Conservation (phyloP, 2,329 filamentous ascomycete genomes). For the Botrytis aclada region DNA sequence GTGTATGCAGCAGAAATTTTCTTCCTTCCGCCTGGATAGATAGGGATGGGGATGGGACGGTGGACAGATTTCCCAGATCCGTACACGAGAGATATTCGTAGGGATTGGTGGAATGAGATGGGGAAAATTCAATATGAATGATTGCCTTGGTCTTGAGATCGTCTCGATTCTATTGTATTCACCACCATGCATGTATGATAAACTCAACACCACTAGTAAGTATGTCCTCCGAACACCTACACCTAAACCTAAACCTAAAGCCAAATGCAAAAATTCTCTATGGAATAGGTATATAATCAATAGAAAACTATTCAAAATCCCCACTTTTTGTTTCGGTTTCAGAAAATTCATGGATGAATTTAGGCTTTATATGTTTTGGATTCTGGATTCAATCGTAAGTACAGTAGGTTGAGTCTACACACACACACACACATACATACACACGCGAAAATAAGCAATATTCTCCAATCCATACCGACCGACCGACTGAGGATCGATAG, state of each 20-base stretch:
- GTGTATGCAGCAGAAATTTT: conserved; percentile 14
- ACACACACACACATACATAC: background rate
- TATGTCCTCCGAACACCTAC: background rate
- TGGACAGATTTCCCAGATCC: background rate
- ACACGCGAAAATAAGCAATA: background rate
- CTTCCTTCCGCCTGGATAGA: background rate
- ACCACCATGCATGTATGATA: background rate
- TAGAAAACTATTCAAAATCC: no score
- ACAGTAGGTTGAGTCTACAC: background rate
- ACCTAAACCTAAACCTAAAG: no score
- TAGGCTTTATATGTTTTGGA: background rate
- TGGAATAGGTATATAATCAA: no score
- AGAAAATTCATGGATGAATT: background rate
- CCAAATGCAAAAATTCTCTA: no score
- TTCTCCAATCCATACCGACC: background rate
- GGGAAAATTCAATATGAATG: no score
- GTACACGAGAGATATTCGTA: background rate
- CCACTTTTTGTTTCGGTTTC: background rate
- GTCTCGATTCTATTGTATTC: no score
- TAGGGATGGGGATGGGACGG: background rate
- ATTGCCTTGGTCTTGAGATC: background rate
- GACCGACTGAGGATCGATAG: background rate
- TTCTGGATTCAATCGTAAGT: no score
- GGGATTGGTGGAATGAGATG: background rate
- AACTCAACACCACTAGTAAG: background rate